Conservation (phyloP, 345 rosid genomes). For the Salix viminalis region DNA sequence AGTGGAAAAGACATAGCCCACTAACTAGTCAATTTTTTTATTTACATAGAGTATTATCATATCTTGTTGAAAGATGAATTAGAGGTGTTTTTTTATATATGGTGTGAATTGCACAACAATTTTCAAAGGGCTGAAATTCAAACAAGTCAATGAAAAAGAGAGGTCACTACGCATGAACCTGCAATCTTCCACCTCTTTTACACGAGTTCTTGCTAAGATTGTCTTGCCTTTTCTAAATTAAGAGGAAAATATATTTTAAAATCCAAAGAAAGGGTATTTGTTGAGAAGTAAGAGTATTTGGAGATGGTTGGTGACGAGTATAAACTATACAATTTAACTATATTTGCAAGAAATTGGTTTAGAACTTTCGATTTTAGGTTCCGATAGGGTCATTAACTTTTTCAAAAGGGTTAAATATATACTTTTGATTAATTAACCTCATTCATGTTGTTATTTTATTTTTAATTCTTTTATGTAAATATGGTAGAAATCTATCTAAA, state of each 20-base stretch:
- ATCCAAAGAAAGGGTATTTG: neutral
- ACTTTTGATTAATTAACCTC: neutral
- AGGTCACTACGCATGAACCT: neutral
- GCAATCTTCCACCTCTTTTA: neutral
- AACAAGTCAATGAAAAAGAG: slow-evolving; percentile 26
- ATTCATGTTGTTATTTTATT: neutral
- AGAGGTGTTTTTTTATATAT: neutral
- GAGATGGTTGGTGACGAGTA: neutral
- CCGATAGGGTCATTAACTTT: neutral
- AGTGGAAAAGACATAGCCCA: slow-evolving; percentile 36
- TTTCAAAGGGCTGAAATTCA: slow-evolving; percentile 1
- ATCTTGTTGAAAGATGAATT: slow-evolving; percentile 6
- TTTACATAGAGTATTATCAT: slow-evolving; percentile 13
- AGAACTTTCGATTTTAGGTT: too few species aligned
- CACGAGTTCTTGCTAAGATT: neutral
- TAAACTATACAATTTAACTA: neutral
- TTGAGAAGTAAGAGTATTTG: neutral
- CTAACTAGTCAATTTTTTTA: slow-evolving; percentile 35
- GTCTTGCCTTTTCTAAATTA: neutral
- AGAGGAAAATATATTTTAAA: neutral
- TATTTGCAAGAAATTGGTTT: too few species aligned
- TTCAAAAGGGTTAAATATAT: neutral
- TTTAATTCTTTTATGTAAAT: neutral
- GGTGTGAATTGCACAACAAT: slow-evolving; percentile 18
- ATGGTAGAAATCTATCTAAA: too few species aligned